A percentile compares a stretch with the other conserved stretches of the same genome.
Evolutionary conservation across 2,329 filamentous ascomycete species (phyloP).

Genomic region (Ambrosiella cleistominuta): DNA sequence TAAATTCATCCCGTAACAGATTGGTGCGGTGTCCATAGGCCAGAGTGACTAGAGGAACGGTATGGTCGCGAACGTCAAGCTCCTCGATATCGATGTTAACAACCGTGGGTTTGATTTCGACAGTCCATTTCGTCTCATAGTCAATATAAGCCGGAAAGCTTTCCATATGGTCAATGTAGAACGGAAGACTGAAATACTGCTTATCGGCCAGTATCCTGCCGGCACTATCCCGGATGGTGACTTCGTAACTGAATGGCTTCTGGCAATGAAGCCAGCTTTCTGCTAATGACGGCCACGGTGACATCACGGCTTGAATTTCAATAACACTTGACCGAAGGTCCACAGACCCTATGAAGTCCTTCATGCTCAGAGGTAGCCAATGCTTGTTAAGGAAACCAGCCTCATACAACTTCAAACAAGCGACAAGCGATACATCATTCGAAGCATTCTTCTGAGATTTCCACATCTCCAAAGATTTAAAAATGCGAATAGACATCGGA

Average conservation of each 20-base stretch:
- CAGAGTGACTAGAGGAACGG: conserved; percentile 1
- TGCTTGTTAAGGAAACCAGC: conserved; percentile 62
- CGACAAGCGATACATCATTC: conserved; percentile 70
- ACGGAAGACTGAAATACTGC: conserved; percentile 29
- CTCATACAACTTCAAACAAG: conserved; percentile 52
- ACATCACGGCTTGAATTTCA: conserved; percentile 23
- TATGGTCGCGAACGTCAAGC: conserved; percentile 18
- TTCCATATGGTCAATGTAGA: conserved; percentile 22
- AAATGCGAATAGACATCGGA: conserved; percentile 23
- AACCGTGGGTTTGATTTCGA: conserved; percentile 18
- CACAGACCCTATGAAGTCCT: conserved; percentile 22
- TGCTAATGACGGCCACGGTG: conserved; percentile 31
- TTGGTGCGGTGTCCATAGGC: conserved; percentile 6
- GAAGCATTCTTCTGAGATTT: conserved; percentile 50
- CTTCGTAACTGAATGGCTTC: conserved; percentile 17
- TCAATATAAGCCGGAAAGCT: conserved; percentile 26
- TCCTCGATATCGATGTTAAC: conserved; percentile 1
- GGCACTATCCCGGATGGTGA: conserved; percentile 22
- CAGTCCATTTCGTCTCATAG: conserved; percentile 20
- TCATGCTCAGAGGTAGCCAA: conserved; percentile 44
- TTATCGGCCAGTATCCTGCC: conserved; percentile 18
- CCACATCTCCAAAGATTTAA: conserved; percentile 48
- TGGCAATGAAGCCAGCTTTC: conserved; percentile 22
- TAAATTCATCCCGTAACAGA: background rate
- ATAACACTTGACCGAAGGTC: conserved; percentile 22